A percentile compares a stretch with the other conserved stretches of the same genome.
phyloP scores from a whole-genome alignment of 1,139 yeast genomes.

The Yamadazyma membranifaciens region DNA sequence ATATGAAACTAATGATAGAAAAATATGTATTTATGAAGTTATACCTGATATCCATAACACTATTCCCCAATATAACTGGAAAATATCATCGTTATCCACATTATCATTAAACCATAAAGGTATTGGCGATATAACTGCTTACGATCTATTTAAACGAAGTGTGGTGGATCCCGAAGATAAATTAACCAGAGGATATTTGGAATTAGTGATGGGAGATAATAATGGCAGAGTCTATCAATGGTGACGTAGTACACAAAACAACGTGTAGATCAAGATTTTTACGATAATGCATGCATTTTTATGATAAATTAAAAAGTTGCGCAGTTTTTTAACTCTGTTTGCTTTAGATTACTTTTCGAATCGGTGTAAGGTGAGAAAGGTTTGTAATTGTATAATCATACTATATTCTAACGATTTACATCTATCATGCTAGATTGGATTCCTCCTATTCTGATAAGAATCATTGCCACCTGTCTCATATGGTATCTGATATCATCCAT shows the following conservation, averaged over 20 bases:
- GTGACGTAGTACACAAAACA: constrained; percentile 2
- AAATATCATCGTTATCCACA: constrained; percentile 17
- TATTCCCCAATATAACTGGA: constrained; percentile 24
- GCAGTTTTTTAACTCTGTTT: not conserved
- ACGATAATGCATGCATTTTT: not conserved
- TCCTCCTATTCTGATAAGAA: constrained; percentile 33
- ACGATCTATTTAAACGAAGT: constrained; percentile 30
- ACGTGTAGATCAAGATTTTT: not conserved
- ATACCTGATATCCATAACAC: constrained; percentile 1
- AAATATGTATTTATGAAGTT: constrained; percentile 26
- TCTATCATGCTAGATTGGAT: constrained; percentile 10
- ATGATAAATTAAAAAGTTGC: not conserved
- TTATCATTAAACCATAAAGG: constrained; percentile 16
- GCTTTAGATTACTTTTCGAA: too few relatives aligned
- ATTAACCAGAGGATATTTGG: constrained; percentile 32
- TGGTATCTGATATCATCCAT: constrained; percentile 50
- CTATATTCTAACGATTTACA: not conserved
- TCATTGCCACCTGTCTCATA: constrained; percentile 31
- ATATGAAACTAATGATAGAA: constrained; percentile 15
- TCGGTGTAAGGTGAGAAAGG: too few relatives aligned
- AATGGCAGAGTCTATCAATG: constrained; percentile 35
- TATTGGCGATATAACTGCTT: constrained; percentile 24
- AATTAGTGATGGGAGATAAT: constrained; percentile 37
- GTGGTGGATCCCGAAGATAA: constrained; percentile 37
- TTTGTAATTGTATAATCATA: too few relatives aligned